Percentiles rank a stretch among this genome's conserved stretches.
Conservation (phyloP, 1,139 yeast genomes). For the Lodderomyces elongisporus region DNA sequence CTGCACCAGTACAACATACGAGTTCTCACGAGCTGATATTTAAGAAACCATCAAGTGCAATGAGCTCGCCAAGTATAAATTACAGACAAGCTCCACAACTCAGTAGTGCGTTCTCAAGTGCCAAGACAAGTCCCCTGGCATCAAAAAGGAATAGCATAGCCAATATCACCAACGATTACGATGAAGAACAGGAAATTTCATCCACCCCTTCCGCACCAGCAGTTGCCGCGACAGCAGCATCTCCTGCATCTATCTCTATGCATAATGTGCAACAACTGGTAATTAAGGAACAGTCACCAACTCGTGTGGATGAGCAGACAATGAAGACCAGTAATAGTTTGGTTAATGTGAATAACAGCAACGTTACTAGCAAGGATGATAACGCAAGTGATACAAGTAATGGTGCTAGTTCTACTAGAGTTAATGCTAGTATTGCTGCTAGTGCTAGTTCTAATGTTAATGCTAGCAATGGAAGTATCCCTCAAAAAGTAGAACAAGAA, state of each 20-base stretch:
- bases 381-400: neutral
- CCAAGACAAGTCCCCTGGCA: conserved; percentile 8
- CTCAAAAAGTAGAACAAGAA: too few relatives aligned
- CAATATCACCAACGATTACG: conserved; percentile 24
- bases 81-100: conserved; percentile 5
- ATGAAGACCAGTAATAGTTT: neutral
- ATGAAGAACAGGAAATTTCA: neutral
- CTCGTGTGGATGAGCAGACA: neutral
- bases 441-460: too few relatives aligned
- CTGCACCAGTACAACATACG: conserved; percentile 1
- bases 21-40: conserved; percentile 2
- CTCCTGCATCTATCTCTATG: too few relatives aligned
- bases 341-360: neutral
- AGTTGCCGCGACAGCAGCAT: too few relatives aligned
- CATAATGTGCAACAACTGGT: neutral
- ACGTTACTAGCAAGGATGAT: conserved; percentile 1
- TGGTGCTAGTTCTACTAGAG: too few relatives aligned
- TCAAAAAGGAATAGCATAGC: conserved; percentile 39
- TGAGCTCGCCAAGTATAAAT: conserved; percentile 6
- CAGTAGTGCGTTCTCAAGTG: conserved; percentile 6
- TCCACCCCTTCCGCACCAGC: neutral
- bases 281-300: neutral
- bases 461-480: too few relatives aligned
- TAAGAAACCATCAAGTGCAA: conserved; percentile 8
- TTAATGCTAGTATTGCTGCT: too few relatives aligned